Percentiles rank a stretch among this genome's conserved stretches.
These are phyloP conservation scores for Gonapodya prolifera DNA, from an alignment of 192 early-diverging fungal genomes.

Conservation along the genomic window DNA sequence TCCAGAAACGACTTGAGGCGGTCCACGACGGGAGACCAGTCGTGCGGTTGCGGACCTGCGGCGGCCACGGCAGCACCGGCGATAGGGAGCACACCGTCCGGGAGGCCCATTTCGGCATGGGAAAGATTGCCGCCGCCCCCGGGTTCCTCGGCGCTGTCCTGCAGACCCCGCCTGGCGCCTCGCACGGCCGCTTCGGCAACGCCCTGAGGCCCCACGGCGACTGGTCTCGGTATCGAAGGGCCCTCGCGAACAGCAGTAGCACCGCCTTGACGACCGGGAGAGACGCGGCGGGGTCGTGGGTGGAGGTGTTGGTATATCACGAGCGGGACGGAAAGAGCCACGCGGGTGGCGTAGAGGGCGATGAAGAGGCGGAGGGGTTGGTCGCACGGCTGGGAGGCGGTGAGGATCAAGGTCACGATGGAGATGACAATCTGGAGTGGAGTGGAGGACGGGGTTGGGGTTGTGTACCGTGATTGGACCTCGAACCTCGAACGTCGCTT, in stretches of 20 bases:
- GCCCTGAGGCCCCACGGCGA: background rate
- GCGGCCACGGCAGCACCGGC: background rate
- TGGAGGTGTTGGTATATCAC: conserved; percentile 43
- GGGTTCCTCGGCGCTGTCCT: no score
- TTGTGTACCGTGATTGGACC: background rate
- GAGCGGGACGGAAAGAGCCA: conserved; percentile 47
- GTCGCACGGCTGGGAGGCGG: conserved; percentile 28
- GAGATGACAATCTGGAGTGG: conserved; percentile 32
- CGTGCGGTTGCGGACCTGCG: background rate
- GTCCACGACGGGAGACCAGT: background rate
- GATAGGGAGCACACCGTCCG: no score
- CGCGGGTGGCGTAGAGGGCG: conserved; percentile 40
- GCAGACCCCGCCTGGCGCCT: background rate
- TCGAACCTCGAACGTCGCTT: background rate
- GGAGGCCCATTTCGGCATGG: background rate
- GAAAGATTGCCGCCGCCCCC: background rate
- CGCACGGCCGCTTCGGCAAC: background rate
- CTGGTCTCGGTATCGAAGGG: background rate
- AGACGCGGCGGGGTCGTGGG: conserved; percentile 25
- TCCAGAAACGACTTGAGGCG: conserved; percentile 44
- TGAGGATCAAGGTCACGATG: conserved; percentile 35
- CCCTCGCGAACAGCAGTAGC: background rate
- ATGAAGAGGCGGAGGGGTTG: conserved; percentile 44
- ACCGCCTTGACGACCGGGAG: background rate
- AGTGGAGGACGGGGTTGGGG: background rate